Evolutionary conservation across 495 filamentous ascomycete genomes (phyloP).

Genomic region (Niebla homalea): DNA sequence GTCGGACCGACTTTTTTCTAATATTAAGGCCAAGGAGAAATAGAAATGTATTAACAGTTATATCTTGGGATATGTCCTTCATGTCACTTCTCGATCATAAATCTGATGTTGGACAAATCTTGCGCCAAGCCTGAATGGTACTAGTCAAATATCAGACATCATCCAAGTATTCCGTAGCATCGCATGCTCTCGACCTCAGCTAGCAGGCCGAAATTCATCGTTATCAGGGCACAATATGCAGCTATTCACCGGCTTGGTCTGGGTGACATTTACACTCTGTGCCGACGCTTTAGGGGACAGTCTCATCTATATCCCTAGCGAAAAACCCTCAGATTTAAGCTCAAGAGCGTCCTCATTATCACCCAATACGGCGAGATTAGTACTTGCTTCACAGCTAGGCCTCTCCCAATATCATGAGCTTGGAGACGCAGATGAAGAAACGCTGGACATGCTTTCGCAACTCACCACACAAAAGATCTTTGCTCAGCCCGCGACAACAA

Average conservation of each 20-base stretch:
- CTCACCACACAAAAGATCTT: slow-evolving; percentile 24
- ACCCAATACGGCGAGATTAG: slow-evolving; percentile 35
- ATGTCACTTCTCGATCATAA: too few relatives aligned
- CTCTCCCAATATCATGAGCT: slow-evolving; percentile 37
- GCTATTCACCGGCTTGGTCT: slow-evolving; percentile 3
- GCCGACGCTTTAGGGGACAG: slow-evolving; percentile 12
- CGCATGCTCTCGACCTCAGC: background rate
- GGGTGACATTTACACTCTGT: background rate
- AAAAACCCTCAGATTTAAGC: background rate
- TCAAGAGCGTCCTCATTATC: slow-evolving; percentile 17
- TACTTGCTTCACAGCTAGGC: slow-evolving; percentile 43
- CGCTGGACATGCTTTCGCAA: slow-evolving; percentile 26
- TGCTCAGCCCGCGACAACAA: slow-evolving; percentile 11
- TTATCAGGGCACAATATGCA: slow-evolving; percentile 9
- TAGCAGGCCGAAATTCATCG: background rate
- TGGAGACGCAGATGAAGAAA: slow-evolving; percentile 28
- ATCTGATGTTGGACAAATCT: too few relatives aligned
- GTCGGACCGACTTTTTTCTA: too few relatives aligned
- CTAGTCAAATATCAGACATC: background rate
- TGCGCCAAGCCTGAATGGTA: too few relatives aligned
- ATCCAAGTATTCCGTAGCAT: background rate
- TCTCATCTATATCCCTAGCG: slow-evolving; percentile 26
- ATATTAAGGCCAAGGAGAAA: too few relatives aligned
- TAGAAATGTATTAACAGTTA: too few relatives aligned
- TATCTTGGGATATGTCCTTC: too few relatives aligned